Percentiles rank a stretch among this genome's conserved stretches.
Evolutionary conservation across 164 flowering plant genomes (phyloP).

Genomic region (Chloranthus sessilifolius): DNA sequence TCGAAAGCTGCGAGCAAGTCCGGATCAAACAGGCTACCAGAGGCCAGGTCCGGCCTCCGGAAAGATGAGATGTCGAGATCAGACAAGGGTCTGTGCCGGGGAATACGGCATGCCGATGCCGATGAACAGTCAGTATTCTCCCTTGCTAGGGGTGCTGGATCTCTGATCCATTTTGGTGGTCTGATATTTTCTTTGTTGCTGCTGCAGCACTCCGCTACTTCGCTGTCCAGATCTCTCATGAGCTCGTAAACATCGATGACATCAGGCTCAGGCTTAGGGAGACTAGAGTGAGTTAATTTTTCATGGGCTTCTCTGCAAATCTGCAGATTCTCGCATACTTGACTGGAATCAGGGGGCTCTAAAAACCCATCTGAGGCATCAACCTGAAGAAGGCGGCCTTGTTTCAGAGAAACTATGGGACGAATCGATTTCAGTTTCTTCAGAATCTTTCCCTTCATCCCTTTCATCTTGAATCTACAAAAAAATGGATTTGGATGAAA

Average conservation of each 20-base stretch:
- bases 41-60: constrained; percentile 31
- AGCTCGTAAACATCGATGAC: constrained; percentile 40
- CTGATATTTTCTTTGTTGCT: constrained; percentile 58
- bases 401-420: constrained; percentile 44
- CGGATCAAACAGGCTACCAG: constrained; percentile 39
- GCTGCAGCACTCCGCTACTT: constrained; percentile 19
- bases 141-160: constrained; percentile 9
- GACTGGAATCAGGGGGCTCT: constrained; percentile 12
- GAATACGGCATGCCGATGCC: constrained; percentile 2
- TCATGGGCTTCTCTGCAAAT: constrained; percentile 15
- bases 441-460: constrained; percentile 60
- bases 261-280: constrained; percentile 25
- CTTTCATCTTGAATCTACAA: constrained; percentile 35
- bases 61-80: constrained; percentile 17
- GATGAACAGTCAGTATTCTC: constrained; percentile 10
- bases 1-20: constrained; percentile 33
- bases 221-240: constrained; percentile 59
- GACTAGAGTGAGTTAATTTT: neutral
- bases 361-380: constrained; percentile 39
- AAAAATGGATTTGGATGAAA: neutral
- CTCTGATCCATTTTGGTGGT: constrained; percentile 31
- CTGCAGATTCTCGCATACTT: constrained; percentile 3
- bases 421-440: constrained; percentile 69
- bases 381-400: constrained; percentile 50
- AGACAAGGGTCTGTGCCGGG: constrained; percentile 6